Evolutionary conservation across 176 grass and related monocot species (phyloP).

Genomic region (Triticum turgidum): DNA sequence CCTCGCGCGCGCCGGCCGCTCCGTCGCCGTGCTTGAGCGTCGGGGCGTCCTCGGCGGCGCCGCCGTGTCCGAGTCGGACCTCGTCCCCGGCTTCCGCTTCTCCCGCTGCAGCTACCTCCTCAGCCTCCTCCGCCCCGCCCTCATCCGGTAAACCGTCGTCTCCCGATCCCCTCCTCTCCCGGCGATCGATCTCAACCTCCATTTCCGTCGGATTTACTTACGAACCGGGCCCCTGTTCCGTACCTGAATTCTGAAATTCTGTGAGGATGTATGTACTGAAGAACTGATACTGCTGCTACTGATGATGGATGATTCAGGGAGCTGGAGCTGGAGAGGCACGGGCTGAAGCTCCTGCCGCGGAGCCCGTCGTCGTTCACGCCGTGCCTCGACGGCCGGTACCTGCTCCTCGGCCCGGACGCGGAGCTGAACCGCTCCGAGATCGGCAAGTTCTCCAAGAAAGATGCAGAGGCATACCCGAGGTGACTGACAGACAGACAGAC

Average conservation of each 20-base stretch:
- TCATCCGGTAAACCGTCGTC: slow-evolving; percentile 35
- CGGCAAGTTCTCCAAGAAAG: slow-evolving; percentile 87
- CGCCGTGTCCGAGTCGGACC: slow-evolving; percentile 71
- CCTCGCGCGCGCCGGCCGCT: slow-evolving; percentile 77
- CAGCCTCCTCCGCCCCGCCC: slow-evolving; percentile 82
- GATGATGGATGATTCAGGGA: slow-evolving; percentile 48
- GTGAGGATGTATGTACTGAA: not conserved
- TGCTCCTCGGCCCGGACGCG: slow-evolving; percentile 73
- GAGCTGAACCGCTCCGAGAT: slow-evolving; percentile 81
- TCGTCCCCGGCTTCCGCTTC: slow-evolving; percentile 86
- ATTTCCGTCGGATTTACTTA: not conserved
- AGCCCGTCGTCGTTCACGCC: slow-evolving; percentile 87
- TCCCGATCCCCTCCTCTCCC: not conserved
- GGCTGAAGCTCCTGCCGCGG: slow-evolving; percentile 73
- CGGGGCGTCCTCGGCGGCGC: slow-evolving; percentile 75
- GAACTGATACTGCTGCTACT: not conserved
- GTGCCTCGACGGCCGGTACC: slow-evolving; percentile 76
- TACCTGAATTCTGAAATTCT: slow-evolving; percentile 11
- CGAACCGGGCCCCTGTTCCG: not conserved
- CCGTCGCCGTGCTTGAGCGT: slow-evolving; percentile 71
- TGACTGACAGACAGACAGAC: not conserved
- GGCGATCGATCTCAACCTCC: not conserved
- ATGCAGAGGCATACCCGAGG: slow-evolving; percentile 79
- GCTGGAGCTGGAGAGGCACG: slow-evolving; percentile 85
- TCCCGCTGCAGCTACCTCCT: slow-evolving; percentile 92